Evolutionary conservation across 2,329 filamentous ascomycete species (phyloP).

Genomic region (Botrytis tulipae): DNA sequence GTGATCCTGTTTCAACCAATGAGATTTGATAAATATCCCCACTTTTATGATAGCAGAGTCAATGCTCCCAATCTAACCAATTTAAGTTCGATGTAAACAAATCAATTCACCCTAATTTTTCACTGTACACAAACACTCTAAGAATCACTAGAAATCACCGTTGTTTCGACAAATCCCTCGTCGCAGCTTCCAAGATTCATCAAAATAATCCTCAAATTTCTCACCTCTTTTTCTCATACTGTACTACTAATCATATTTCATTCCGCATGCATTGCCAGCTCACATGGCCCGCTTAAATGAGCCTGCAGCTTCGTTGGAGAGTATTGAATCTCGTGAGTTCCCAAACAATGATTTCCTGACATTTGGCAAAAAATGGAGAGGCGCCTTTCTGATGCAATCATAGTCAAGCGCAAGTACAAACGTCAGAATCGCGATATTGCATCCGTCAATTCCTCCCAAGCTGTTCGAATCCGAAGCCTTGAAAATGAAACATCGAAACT

Average conservation of each 20-base stretch:
- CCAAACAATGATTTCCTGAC: neutral
- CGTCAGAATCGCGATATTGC: constrained; percentile 84
- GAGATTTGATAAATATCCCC: neutral
- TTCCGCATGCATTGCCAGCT: constrained; percentile 33
- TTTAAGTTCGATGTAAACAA: constrained; percentile 36
- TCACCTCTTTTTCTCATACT: neutral
- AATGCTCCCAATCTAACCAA: constrained; percentile 15
- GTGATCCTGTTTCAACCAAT: neutral
- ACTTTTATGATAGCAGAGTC: constrained; percentile 7
- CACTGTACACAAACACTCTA: constrained; percentile 15
- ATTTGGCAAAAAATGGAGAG: constrained; percentile 8
- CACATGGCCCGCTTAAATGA: constrained; percentile 80
- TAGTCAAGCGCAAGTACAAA: constrained; percentile 76
- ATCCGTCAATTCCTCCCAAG: constrained; percentile 73
- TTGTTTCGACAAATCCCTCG: neutral
- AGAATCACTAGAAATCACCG: neutral
- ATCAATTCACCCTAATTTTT: constrained; percentile 19
- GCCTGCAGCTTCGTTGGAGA: constrained; percentile 65
- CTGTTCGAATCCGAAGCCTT: constrained; percentile 71
- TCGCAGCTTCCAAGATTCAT: constrained; percentile 11
- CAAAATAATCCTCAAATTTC: neutral
- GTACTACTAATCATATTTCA: neutral
- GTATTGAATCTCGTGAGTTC: constrained; percentile 65
- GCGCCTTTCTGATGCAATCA: constrained; percentile 15
- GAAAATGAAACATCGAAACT: constrained; percentile 74